Conservation (phyloP, 129 eudicot species). For the Lactuca sativa region DNA sequence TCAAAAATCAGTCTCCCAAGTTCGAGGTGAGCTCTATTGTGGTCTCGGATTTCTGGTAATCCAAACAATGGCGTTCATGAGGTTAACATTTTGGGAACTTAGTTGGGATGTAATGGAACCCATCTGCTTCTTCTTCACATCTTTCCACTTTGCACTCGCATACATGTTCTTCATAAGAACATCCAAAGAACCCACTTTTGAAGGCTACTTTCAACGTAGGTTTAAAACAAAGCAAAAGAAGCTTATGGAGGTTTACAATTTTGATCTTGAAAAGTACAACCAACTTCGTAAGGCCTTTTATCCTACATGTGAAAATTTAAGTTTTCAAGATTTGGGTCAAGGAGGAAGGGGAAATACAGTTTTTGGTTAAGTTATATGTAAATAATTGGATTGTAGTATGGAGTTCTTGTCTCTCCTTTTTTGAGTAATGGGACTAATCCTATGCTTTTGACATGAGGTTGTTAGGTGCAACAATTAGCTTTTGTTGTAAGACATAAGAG, state of each 20-base stretch:
- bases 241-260: conserved; percentile 53
- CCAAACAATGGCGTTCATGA: conserved; percentile 75
- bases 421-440: conserved; percentile 28
- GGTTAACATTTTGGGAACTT: conserved; percentile 86
- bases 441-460: conserved; percentile 19
- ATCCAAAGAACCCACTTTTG: conserved; percentile 77
- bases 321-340: conserved; percentile 19
- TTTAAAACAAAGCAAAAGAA: conserved; percentile 65
- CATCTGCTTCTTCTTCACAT: conserved; percentile 79
- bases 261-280: conserved; percentile 54
- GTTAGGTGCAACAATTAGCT: background rate
- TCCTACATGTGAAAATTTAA: conserved; percentile 9
- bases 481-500: background rate
- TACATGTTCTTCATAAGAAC: conserved; percentile 71
- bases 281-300: conserved; percentile 55
- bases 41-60: conserved; percentile 67
- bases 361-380: conserved; percentile 30
- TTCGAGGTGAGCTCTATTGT: conserved; percentile 57
- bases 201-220: conserved; percentile 68
- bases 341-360: conserved; percentile 12
- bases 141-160: conserved; percentile 68
- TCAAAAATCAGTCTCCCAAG: conserved; percentile 46
- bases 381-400: conserved; percentile 23
- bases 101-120: conserved; percentile 99
- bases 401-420: conserved; percentile 16